phyloP scores from a whole-genome alignment of 805 yeast genomes.

The Kazachstania africana region DNA sequence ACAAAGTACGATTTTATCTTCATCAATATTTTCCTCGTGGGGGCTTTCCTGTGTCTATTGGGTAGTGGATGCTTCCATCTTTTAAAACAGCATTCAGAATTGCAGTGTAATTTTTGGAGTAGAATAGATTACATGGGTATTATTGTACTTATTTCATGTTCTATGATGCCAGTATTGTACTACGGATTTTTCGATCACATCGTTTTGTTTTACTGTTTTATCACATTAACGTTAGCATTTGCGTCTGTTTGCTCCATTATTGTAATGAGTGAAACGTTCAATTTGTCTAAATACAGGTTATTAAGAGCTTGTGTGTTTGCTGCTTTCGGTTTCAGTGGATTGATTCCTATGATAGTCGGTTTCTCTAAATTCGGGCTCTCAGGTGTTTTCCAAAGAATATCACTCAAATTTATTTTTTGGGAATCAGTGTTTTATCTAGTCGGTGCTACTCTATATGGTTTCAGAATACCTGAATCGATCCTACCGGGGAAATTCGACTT shows the following conservation, averaged over 20 bases:
- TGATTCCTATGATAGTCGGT: slow-evolving; percentile 56
- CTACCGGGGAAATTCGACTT: slow-evolving; percentile 54
- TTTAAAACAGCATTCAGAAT: slow-evolving; percentile 52
- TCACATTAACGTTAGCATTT: slow-evolving; percentile 35
- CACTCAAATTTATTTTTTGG: slow-evolving; percentile 45
- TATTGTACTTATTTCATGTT: slow-evolving; percentile 52
- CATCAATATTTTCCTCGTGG: slow-evolving; percentile 42
- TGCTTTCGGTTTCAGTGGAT: slow-evolving; percentile 63
- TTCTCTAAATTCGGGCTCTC: slow-evolving; percentile 36
- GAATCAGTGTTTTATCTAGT: slow-evolving; percentile 66
- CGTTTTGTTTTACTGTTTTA: slow-evolving; percentile 18
- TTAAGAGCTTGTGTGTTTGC: slow-evolving; percentile 70
- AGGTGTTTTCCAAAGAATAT: slow-evolving; percentile 41
- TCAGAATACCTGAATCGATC: slow-evolving; percentile 60
- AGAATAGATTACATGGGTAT: slow-evolving; percentile 70
- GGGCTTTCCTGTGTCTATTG: slow-evolving; percentile 47
- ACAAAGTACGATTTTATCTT: slow-evolving; percentile 36
- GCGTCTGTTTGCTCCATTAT: slow-evolving; percentile 53
- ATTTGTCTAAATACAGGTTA: slow-evolving; percentile 57
- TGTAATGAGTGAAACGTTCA: slow-evolving; percentile 55
- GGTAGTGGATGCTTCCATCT: slow-evolving; percentile 60
- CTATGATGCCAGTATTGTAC: slow-evolving; percentile 41
- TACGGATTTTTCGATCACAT: slow-evolving; percentile 33
- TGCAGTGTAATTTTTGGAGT: slow-evolving; percentile 45
- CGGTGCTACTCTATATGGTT: slow-evolving; percentile 75